Conservation (phyloP, 2,329 filamentous ascomycete species). For the Sporothrix variecibatus region DNA sequence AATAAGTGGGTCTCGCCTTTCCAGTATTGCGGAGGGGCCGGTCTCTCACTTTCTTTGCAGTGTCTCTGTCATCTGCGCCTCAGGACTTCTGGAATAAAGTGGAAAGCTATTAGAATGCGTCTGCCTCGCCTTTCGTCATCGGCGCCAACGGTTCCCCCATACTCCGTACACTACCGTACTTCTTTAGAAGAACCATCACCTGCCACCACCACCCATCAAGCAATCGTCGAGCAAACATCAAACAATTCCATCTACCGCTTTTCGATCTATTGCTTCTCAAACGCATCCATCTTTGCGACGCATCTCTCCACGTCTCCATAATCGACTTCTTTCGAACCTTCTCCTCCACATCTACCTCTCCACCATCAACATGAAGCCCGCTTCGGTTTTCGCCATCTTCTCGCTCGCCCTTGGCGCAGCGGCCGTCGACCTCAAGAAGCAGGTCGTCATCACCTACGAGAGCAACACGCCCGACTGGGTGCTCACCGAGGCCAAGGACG, state of each 20-base stretch:
- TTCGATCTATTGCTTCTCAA: background rate
- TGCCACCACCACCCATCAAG: background rate
- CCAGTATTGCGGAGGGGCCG: background rate
- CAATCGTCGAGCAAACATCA: background rate
- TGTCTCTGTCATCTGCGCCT: constrained; percentile 14
- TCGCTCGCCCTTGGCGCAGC: constrained; percentile 60
- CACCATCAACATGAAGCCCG: constrained; percentile 62
- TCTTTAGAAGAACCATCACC: background rate
- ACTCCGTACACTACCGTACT: too few relatives aligned
- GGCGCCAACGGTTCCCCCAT: background rate
- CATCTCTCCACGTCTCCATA: background rate
- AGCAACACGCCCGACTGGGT: constrained; percentile 67
- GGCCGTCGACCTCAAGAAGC: constrained; percentile 67
- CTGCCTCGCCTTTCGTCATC: constrained; percentile 22
- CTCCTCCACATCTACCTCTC: background rate
- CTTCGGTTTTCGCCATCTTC: constrained; percentile 54
- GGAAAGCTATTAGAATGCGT: background rate
- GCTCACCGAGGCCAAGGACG: constrained; percentile 69
- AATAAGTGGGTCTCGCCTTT: background rate
- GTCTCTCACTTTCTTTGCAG: background rate
- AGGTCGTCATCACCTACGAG: constrained; percentile 77
- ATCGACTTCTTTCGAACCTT: background rate
- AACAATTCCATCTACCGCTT: background rate
- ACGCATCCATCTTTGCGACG: background rate
- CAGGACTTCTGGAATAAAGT: background rate